Conservation (phyloP, 257 asterid species). For the Ehretia macrophylla region DNA sequence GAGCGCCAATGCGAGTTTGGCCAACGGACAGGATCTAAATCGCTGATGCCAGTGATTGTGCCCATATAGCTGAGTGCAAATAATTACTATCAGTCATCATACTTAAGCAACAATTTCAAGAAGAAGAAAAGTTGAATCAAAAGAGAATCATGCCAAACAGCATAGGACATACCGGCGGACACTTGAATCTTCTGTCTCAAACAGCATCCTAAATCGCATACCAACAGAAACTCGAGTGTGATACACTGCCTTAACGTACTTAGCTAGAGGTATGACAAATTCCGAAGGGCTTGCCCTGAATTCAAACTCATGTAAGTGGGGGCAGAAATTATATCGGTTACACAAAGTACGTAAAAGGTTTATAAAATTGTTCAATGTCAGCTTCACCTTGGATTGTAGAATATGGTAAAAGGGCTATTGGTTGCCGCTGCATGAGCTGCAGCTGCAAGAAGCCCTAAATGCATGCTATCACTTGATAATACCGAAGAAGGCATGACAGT, state of each 20-base stretch:
- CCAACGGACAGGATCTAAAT: constrained; percentile 65
- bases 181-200: constrained; percentile 79
- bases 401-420: constrained; percentile 68
- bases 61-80: constrained; percentile 68
- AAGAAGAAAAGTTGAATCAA: neutral
- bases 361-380: neutral
- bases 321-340: neutral
- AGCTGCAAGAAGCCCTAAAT: constrained; percentile 82
- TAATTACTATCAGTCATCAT: constrained; percentile 6
- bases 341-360: neutral
- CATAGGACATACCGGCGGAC: constrained; percentile 49
- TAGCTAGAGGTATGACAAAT: constrained; percentile 68
- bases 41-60: constrained; percentile 74
- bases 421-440: constrained; percentile 89
- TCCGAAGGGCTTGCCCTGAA: constrained; percentile 74
- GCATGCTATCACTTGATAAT: constrained; percentile 86
- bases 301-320: constrained; percentile 10
- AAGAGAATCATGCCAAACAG: neutral
- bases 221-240: constrained; percentile 78
- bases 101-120: neutral
- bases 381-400: constrained; percentile 66
- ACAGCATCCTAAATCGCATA: constrained; percentile 78
- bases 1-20: constrained; percentile 88
- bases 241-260: constrained; percentile 57
- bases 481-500: constrained; percentile 78